Evolutionary conservation across 179 eudicot species (phyloP), one percentile per base, ranked within the genome.

Genomic region (Silene noctiflora): DNA sequence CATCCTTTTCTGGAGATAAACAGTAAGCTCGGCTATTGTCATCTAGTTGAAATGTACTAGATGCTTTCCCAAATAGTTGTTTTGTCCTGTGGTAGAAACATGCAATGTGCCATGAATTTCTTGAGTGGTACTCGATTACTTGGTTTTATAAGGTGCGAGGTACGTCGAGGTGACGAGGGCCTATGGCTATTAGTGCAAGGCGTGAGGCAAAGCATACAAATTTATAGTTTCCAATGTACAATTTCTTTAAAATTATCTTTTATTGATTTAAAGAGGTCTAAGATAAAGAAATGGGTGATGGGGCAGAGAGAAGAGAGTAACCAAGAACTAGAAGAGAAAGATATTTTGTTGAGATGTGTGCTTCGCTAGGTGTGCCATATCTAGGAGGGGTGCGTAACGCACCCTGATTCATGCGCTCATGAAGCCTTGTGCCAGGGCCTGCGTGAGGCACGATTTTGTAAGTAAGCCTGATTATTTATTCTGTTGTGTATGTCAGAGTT

Each of bases 1-100:
- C 99, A 39, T 88, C 96, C 31, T 95, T 92, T 84, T 87, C 90
- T 64, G 99, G 99, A 24, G 92, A 95, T 85, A 95, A 87, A 84
- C 84, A 87, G 99, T 95, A 85, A 85, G 93, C 80, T 66, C n/a
- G 48, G 16, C 24, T 25, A 71, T 14, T 22, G 51, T 44, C 66
- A 22, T 48, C 60, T 33, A 56, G 31, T 55, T 46, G 31, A 74
- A 73, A 21, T 14, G 14, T 27, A 20, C 39, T 60, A 17, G 19
- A 27, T 73, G 73, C 29, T 12, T 44, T 67, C 12, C 33, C 13
- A 10, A 66, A 22, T 19, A 19, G 10, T 33, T 11, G 31, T 33
- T 71, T 71, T 71, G 24, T 19, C 27, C 33, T 55, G 21, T 65
- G 53, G 42, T 55, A 62, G 58, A 67, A 73, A 55, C 46, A 16